Base-by-base conservation (phyloP, 768 basidiomycete genomes). In the Terana coerulea region DNA sequence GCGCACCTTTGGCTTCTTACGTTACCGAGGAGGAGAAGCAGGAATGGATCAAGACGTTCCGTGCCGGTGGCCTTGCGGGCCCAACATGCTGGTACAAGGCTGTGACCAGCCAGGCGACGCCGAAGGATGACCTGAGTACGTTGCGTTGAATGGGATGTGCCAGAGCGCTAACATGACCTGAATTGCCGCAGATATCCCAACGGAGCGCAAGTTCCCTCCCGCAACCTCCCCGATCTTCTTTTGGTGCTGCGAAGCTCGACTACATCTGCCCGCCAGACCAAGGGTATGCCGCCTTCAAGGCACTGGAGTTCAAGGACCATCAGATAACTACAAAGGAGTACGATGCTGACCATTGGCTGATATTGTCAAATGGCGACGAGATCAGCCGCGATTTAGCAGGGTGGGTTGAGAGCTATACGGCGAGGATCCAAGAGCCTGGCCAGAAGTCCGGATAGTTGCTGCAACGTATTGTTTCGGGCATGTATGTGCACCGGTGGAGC, bases 81-180 rank as follows among this genome's bases (percentile, higher is more conserved):
- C 64, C 72, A 21, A 61, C 72, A 49, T 66, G 64, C 51, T 76
- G 71, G 70, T 75, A 74, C 62, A 63, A 53, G 31, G 61, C 59
- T 49, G 60, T 60, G 53, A 28, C 25, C 10, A 49, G 30, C 22
- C 24, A n/a, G 17, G 12, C 21, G 4, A 15, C 45, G 29, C 11
- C 28, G 10, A 22, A 30, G 17, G 45, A 47, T 22, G 45, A 47
- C 41, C 17, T 7, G n/a, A 24, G 41, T 43, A 28, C n/a, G 41
- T 12, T 26, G 7, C 2, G 28, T 30, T n/a, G 12, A 17, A 24
- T 17, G 3, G 21, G n/a, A n/a, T 5, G 10, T 29, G 26, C 26
- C 19, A 3, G 11, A 17, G 6, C 26, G n/a, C n/a, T n/a, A n/a
- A n/a, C n/a, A n/a, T 28, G 28, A 44, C n/a, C n/a, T 4, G 28